Conservation (phyloP, 345 rosid genomes). For the Rhizophora apiculata region DNA sequence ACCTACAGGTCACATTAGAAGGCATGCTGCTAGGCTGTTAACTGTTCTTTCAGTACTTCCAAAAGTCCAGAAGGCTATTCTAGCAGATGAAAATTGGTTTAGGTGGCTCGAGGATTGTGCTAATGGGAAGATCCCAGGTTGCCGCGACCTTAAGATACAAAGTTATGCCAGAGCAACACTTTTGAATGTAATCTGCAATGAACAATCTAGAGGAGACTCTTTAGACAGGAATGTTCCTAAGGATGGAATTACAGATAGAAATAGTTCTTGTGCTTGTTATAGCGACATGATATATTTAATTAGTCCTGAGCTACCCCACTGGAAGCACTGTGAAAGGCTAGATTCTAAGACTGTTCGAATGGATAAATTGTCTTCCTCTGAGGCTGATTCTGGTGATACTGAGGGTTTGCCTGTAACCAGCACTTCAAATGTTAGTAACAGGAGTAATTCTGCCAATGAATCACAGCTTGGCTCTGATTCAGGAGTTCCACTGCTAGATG, state of each 20-base stretch:
- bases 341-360: slow-evolving; percentile 26
- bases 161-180: slow-evolving; percentile 91
- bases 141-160: slow-evolving; percentile 73
- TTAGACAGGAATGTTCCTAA: slow-evolving; percentile 29
- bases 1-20: slow-evolving; percentile 81
- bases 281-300: slow-evolving; percentile 72
- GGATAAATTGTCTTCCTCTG: slow-evolving; percentile 23
- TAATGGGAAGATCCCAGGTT: slow-evolving; percentile 59
- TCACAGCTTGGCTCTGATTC: slow-evolving; percentile 31
- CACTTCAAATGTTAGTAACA: slow-evolving; percentile 27
- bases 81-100: slow-evolving; percentile 68
- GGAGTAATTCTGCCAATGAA: slow-evolving; percentile 32
- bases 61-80: slow-evolving; percentile 61
- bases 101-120: slow-evolving; percentile 98
- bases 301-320: slow-evolving; percentile 78
- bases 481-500: slow-evolving; percentile 61
- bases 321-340: slow-evolving; percentile 59
- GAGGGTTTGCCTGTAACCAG: slow-evolving; percentile 21
- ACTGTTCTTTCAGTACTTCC: slow-evolving; percentile 82
- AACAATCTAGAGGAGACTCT: slow-evolving; percentile 32
- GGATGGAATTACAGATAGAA: slow-evolving; percentile 35
- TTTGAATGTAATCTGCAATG: slow-evolving; percentile 65
- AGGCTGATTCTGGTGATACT: slow-evolving; percentile 29
- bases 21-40: slow-evolving; percentile 89
- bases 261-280: slow-evolving; percentile 54